Percentiles rank a stretch among this genome's conserved stretches.
phyloP scores from a whole-genome alignment of 2,329 filamentous ascomycete species.

The Calonectria pteridis region DNA sequence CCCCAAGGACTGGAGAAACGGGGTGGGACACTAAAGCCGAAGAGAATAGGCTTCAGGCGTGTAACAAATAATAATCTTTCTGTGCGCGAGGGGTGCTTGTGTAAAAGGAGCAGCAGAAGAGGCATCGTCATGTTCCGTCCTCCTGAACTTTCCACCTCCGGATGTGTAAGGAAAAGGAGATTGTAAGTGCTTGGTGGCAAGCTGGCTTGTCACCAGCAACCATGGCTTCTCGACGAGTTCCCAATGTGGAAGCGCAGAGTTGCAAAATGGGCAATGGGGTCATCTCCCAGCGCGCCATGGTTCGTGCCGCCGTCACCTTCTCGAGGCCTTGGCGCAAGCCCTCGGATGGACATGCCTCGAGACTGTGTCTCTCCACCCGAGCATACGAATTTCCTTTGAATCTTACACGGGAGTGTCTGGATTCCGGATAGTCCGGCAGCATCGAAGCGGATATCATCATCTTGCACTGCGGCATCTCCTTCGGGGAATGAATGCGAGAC shows the following conservation, averaged over 20 bases:
- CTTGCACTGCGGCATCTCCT: background rate
- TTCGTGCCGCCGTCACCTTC: background rate
- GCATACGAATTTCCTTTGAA: background rate
- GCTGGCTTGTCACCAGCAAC: background rate
- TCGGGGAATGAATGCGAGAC: background rate
- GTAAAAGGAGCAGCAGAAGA: background rate
- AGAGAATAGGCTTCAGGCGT: background rate
- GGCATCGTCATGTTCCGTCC: background rate
- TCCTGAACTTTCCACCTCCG: background rate
- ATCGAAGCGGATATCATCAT: background rate
- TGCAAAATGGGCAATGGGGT: slow-evolving; percentile 18
- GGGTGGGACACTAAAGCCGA: background rate
- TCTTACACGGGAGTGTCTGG: background rate
- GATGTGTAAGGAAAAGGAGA: background rate
- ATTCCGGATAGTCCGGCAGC: background rate
- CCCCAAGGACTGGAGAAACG: background rate
- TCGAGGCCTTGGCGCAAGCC: background rate
- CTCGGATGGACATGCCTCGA: slow-evolving; percentile 26
- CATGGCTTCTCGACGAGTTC: background rate
- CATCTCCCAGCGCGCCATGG: background rate
- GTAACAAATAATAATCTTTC: slow-evolving; percentile 7
- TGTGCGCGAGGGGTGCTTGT: background rate
- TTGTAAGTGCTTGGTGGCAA: background rate
- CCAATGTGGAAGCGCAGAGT: slow-evolving; percentile 2
- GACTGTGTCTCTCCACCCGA: background rate